Conservation (phyloP, 495 filamentous ascomycete species). For the Penicillium subrubescens region DNA sequence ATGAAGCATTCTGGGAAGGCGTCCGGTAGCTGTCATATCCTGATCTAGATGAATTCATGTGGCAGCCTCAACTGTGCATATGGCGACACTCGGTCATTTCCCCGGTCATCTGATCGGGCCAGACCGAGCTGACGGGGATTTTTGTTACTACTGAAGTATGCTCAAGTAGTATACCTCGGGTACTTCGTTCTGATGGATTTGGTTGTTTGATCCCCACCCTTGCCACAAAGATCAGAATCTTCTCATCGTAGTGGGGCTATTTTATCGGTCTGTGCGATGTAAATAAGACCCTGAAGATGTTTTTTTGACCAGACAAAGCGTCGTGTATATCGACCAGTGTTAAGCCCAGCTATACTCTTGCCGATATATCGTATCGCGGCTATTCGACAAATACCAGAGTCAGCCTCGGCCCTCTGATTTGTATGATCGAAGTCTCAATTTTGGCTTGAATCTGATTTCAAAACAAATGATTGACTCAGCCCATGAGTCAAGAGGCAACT, state of each 20-base stretch:
- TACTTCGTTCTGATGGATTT: background rate
- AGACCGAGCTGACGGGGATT: background rate
- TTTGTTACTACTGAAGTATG: background rate
- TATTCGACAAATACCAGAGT: no score
- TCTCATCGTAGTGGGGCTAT: background rate
- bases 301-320: background rate
- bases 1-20: no score
- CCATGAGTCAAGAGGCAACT: background rate
- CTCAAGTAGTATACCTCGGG: background rate
- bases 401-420: no score
- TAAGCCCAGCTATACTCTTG: background rate
- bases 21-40: background rate
- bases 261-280: background rate
- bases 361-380: no score
- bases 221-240: background rate
- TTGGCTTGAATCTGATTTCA: background rate
- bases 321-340: background rate
- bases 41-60: background rate
- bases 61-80: background rate
- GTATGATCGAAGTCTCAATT: no score
- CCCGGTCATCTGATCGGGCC: background rate
- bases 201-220: background rate
- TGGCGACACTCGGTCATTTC: background rate
- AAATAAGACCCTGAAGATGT: background rate
- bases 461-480: background rate